phyloP scores from a whole-genome alignment of 352 stramenopile species.

The Phytophthora niederhauseri region DNA sequence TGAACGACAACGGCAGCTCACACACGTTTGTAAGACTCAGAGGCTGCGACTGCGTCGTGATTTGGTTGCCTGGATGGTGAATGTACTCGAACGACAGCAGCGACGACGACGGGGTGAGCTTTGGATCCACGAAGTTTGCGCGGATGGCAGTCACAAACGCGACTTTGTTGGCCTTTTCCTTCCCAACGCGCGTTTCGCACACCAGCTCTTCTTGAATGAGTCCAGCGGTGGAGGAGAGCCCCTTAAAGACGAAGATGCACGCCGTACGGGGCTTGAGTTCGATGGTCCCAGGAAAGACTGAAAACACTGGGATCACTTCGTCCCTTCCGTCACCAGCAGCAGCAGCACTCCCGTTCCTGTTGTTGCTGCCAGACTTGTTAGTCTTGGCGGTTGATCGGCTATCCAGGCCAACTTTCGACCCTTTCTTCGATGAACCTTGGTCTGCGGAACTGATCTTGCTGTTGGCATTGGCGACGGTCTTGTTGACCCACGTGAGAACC shows the following conservation, averaged over 20 bases:
- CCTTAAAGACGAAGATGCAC: slow-evolving; percentile 94
- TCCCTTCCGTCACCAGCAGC: slow-evolving; percentile 21
- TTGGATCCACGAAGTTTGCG: slow-evolving; percentile 92
- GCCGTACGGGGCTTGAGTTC: slow-evolving; percentile 94
- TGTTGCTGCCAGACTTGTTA: slow-evolving; percentile 27
- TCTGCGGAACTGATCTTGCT: slow-evolving; percentile 24
- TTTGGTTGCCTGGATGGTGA: slow-evolving; percentile 72
- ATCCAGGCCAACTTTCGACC: slow-evolving; percentile 10
- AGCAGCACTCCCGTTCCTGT: slow-evolving; percentile 20
- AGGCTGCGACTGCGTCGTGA: slow-evolving; percentile 67
- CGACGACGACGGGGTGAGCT: slow-evolving; percentile 73
- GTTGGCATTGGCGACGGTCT: slow-evolving; percentile 31
- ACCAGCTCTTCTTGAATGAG: slow-evolving; percentile 85
- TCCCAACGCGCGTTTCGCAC: slow-evolving; percentile 92
- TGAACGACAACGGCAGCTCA: slow-evolving; percentile 91
- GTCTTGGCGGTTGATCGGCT: slow-evolving; percentile 18
- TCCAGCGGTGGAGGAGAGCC: slow-evolving; percentile 66
- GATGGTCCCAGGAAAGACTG: slow-evolving; percentile 90
- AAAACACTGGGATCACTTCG: slow-evolving; percentile 79
- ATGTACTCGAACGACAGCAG: slow-evolving; percentile 91
- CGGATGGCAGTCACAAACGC: slow-evolving; percentile 90
- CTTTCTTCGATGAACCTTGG: slow-evolving; percentile 28
- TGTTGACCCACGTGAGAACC: slow-evolving; percentile 93
- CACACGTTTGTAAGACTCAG: slow-evolving; percentile 90
- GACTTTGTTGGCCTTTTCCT: slow-evolving; percentile 90